Evolutionary conservation across 2,329 filamentous ascomycete species (phyloP).

Genomic region (Pseudocercospora fuligena): DNA sequence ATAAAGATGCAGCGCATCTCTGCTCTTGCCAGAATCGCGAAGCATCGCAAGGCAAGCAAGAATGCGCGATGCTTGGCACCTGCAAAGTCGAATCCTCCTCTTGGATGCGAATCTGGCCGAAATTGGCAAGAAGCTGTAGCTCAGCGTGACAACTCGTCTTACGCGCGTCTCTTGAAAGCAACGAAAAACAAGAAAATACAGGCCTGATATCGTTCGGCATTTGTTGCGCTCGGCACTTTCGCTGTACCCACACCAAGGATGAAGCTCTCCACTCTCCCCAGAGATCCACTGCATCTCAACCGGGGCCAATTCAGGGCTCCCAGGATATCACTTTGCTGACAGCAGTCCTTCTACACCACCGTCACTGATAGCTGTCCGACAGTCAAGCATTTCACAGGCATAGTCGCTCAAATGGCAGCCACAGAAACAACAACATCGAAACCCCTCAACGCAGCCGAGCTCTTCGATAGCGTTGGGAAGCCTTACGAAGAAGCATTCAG

Average conservation of each 20-base stretch:
- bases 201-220: not conserved
- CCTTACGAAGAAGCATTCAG: conserved; percentile 17
- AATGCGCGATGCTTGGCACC: too few species aligned
- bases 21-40: too few species aligned
- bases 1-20: too few species aligned
- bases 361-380: not conserved
- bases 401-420: not conserved
- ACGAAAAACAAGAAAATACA: not conserved
- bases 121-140: not conserved
- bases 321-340: not conserved
- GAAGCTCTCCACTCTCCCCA: not conserved
- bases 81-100: too few species aligned
- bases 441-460: not conserved
- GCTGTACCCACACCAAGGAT: not conserved
- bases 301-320: not conserved
- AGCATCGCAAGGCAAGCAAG: too few species aligned
- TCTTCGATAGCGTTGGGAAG: conserved; percentile 19
- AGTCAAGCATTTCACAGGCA: too few species aligned
- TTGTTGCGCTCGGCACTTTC: not conserved
- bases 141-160: not conserved
- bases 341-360: not conserved
- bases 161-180: not conserved
- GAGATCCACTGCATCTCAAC: not conserved
- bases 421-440: not conserved
- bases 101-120: too few species aligned